These are phyloP conservation scores for Endotrypanum monterogeii DNA, from an alignment of 208 protist genomes.

Conservation along the genomic window DNA sequence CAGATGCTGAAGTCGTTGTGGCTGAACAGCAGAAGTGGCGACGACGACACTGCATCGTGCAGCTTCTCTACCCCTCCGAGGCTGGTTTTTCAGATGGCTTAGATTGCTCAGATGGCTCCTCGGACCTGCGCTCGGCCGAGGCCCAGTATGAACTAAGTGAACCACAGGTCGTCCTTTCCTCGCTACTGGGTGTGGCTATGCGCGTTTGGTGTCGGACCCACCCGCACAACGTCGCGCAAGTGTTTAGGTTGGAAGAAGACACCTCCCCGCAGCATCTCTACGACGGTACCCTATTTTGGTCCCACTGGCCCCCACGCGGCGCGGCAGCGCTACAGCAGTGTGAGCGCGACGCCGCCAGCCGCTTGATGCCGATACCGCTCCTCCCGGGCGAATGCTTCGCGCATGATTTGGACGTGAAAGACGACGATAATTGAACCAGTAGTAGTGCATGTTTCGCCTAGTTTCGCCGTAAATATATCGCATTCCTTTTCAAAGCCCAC, in stretches of 20 bases:
- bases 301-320: conserved; percentile 26
- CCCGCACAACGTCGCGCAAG: conserved; percentile 35
- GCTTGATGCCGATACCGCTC: conserved; percentile 29
- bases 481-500: neutral
- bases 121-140: conserved; percentile 25
- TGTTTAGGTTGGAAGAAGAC: conserved; percentile 30
- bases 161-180: conserved; percentile 32
- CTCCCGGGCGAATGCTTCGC: conserved; percentile 37
- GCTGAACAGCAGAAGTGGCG: conserved; percentile 26
- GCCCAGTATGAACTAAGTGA: conserved; percentile 40
- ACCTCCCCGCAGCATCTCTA: conserved; percentile 22
- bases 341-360: conserved; percentile 27
- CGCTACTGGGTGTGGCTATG: conserved; percentile 37
- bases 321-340: conserved; percentile 16
- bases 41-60: conserved; percentile 39
- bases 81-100: conserved; percentile 16
- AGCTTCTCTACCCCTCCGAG: conserved; percentile 34
- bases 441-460: neutral
- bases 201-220: conserved; percentile 30
- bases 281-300: conserved; percentile 34
- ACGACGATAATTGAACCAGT: conserved; percentile 2
- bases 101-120: conserved; percentile 13
- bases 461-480: neutral
- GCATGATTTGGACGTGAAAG: conserved; percentile 21
- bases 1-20: neutral